A percentile compares a stretch with the other conserved stretches of the same genome.
Conservation (phyloP, 441 rosid genomes). For the Adansonia gregorii region DNA sequence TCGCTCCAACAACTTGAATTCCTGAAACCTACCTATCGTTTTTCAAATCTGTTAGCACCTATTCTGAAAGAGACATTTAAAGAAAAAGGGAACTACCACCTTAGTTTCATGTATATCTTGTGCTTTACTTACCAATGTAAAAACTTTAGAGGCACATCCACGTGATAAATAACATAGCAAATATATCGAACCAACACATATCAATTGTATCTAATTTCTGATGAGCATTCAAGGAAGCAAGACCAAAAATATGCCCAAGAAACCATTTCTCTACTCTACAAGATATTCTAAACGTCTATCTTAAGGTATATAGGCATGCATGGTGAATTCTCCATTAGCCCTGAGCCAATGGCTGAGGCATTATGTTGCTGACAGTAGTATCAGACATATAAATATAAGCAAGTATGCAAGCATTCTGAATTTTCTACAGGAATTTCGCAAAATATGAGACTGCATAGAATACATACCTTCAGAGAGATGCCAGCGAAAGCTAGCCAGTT, state of each 20-base stretch:
- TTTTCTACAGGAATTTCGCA: neutral
- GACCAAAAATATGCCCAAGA: neutral
- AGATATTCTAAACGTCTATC: neutral
- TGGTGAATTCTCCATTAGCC: neutral
- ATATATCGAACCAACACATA: neutral
- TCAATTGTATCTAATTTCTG: neutral
- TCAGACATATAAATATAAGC: neutral
- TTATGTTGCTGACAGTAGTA: neutral
- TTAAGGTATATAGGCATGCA: neutral
- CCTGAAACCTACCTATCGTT: slow-evolving; percentile 75
- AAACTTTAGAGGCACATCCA: neutral
- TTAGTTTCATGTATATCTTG: neutral
- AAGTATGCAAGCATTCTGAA: neutral
- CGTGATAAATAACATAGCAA: neutral
- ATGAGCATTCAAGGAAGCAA: slow-evolving; percentile 2
- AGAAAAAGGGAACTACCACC: neutral
- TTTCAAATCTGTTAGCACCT: slow-evolving; percentile 2
- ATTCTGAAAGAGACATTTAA: neutral
- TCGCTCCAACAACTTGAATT: slow-evolving; percentile 77
- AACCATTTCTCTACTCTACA: neutral
- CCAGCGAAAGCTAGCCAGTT: slow-evolving; percentile 80
- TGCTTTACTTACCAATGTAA: neutral
- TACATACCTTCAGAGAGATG: slow-evolving; percentile 74
- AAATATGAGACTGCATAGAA: neutral
- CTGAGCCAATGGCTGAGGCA: neutral